Evolutionary conservation across 2,329 filamentous ascomycete genomes (phyloP).

Genomic region (Capronia coronata): DNA sequence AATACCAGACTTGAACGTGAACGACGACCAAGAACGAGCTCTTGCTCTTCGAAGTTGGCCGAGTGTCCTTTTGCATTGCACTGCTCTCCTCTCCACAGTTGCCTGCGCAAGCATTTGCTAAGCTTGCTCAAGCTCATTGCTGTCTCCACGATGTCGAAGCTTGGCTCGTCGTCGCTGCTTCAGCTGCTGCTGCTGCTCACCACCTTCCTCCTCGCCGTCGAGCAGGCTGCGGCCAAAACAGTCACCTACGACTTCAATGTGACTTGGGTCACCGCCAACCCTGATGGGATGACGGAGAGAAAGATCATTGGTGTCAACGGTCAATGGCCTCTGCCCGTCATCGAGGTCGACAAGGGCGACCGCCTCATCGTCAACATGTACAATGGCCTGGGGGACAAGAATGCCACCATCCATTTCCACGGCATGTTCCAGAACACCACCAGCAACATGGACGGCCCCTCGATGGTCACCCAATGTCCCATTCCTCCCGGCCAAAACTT

Average conservation of each 20-base stretch:
- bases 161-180: constrained; percentile 2
- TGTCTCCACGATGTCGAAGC: constrained; percentile 8
- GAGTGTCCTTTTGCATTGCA: no score
- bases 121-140: not conserved
- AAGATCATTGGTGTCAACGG: constrained; percentile 66
- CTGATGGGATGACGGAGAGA: constrained; percentile 47
- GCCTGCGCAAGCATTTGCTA: not conserved
- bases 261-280: constrained; percentile 50
- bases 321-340: constrained; percentile 64
- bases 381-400: constrained; percentile 62
- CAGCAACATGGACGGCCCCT: constrained; percentile 66
- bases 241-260: constrained; percentile 49
- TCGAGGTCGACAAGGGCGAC: constrained; percentile 68
- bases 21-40: no score
- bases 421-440: constrained; percentile 72
- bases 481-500: constrained; percentile 58
- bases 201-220: not conserved
- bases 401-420: constrained; percentile 66
- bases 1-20: no score
- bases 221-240: constrained; percentile 28
- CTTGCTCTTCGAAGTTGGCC: no score
- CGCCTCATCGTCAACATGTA: constrained; percentile 60
- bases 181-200: constrained; percentile 6
- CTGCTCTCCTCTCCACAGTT: no score
- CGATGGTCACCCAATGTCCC: constrained; percentile 60